Evolutionary conservation across 208 protist genomes (phyloP), one percentile per base, ranked within the genome.

Genomic region (Trypanosoma mega): DNA sequence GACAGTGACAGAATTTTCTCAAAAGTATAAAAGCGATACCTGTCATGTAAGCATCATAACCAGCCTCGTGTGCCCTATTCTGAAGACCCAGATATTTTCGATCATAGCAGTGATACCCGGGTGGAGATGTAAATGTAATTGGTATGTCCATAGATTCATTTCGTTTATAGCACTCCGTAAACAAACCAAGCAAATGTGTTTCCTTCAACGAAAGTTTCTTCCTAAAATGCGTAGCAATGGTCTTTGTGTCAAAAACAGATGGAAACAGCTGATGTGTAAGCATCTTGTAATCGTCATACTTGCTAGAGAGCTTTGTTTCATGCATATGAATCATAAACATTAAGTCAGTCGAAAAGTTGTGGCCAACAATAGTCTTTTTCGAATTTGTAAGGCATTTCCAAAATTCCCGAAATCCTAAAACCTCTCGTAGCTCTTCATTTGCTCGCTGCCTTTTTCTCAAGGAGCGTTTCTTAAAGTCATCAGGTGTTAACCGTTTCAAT

Each of bases 311-410:
- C 2, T 46, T 21, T 20, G 39, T 34, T 46, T 90, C 78, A 55
- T 93, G 80, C 82, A 88, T 85, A 62, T 87, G 68, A 1, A 89
- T 44, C 80, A 93, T 87, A 58, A 93, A 93, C 80, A 93, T 88
- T 3, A 87, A n/a, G 33, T 93, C 87, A 26, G 78, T 62, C 57
- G 80, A 76, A 63, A 88, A 90, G 50, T 93, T 90, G 64, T 93
- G 87, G 1, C 87, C 87, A 1, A 93, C 68, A 30, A 90, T 68
- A 1, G 80, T 74, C 37, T 93, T 93, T 31, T 82, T 80, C 52
- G 49, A 82, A n/a, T 75, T 51, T 0, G 77, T 58, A 1, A 90
- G 62, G 44, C 61, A 56, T 52, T 90, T 90, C 86, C 82, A 90
- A 68, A 86, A 85, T 16, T 66, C 34, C 12, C 78, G 71, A 62